Evolutionary conservation across 306 rosid genomes (phyloP), one percentile per base, ranked within the genome.

Genomic region (Begonia fuchsioides): DNA sequence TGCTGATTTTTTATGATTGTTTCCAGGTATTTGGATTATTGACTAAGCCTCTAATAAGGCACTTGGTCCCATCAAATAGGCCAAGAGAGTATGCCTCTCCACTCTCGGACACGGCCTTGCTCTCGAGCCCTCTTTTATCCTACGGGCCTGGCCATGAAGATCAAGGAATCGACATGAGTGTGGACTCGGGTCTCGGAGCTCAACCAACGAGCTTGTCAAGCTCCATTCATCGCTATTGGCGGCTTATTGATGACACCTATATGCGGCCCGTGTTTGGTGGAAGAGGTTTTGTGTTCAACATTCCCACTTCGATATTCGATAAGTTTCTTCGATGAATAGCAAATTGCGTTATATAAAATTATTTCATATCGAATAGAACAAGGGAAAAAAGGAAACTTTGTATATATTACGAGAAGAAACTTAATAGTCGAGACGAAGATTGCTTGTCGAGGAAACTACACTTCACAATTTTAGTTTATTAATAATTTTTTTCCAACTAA

Each of bases 251-350:
- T n/a, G 52, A 76, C 52, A 3, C 65, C 15, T 54, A 52, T 65
- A 70, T 80, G 88, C 80, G 83, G 13, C 83, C 83, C 12, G 58
- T 76, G n/a, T 80, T 80, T 47, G 84, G 81, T 4, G 78, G 83
- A 13, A 69, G 82, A 49, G 77, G 79, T n/a, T 71, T 71, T 26
- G 73, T 52, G 38, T 72, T 64, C 2, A 15, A 17, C 12, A 0
- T 6, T 54, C 64, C 61, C 9, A 13, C 16, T 57, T 66, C 75
- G 13, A 12, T 50, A 14, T 41, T 13, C 20, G 17, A 32, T 15
- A 18, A 26, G 35, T 26, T 26, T 3, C 2, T 26, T 2, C 35
- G 35, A 26, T 26, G 8, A 26, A 26, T 26, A 26, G 8, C 7
- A 8, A 3, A 26, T 26, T 1, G 8, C 7, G 8, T 26, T 26